A percentile compares a stretch with the other conserved stretches of the same genome.
phyloP scores from a whole-genome alignment of 2,329 filamentous ascomycete species.

The Pleoardoris graminearum region DNA sequence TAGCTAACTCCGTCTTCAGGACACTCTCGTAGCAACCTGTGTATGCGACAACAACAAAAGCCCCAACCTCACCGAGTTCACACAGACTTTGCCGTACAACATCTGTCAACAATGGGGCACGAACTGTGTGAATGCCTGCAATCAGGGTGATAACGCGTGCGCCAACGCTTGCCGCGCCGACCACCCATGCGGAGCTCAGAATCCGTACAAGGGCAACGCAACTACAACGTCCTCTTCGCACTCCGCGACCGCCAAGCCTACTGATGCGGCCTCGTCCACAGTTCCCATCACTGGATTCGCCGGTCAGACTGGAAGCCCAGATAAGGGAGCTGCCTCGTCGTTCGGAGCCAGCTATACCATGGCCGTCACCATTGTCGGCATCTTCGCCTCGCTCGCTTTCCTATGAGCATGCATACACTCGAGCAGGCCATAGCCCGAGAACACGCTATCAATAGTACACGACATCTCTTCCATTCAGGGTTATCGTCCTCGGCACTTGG shows the following conservation, averaged over 20 bases:
- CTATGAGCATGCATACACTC: conserved; percentile 27
- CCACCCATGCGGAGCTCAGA: conserved; percentile 72
- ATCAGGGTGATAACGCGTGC: conserved; percentile 59
- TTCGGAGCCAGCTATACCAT: conserved; percentile 61
- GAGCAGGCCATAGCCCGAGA: neutral
- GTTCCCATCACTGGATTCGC: conserved; percentile 40
- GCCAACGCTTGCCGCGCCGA: conserved; percentile 63
- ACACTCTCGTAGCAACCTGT: conserved; percentile 69
- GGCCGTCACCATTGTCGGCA: conserved; percentile 56
- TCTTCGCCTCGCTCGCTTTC: conserved; percentile 62
- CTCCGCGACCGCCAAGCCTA: conserved; percentile 33
- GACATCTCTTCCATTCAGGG: neutral
- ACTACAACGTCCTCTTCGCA: conserved; percentile 51
- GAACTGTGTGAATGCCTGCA: conserved; percentile 67
- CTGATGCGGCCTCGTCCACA: conserved; percentile 6
- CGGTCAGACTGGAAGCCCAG: conserved; percentile 17
- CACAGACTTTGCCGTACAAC: conserved; percentile 77
- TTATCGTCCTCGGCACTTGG: conserved; percentile 2
- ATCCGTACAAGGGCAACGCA: conserved; percentile 63
- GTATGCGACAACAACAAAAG: conserved; percentile 67
- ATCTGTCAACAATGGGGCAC: conserved; percentile 72
- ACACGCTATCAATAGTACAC: neutral
- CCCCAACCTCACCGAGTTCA: conserved; percentile 77
- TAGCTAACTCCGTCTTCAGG: conserved; percentile 13
- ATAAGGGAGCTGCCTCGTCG: conserved; percentile 42